Percentiles rank a stretch among this genome's conserved stretches.
These are phyloP conservation scores for Backusella tarrabulga DNA, from an alignment of 192 early-diverging fungal species.

Conservation along the genomic window DNA sequence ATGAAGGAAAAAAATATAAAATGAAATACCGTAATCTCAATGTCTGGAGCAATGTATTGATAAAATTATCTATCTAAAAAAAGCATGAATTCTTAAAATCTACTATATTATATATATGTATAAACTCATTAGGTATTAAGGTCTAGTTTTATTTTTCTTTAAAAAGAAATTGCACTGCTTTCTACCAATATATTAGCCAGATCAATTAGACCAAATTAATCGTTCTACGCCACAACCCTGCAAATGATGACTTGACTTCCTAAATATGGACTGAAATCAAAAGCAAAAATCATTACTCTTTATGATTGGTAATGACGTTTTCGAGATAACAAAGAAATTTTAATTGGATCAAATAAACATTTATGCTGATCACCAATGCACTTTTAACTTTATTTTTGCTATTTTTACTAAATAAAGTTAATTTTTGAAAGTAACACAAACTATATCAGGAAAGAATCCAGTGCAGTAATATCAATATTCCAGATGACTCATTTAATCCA, in stretches of 20 bases:
- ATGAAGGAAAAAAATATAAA: no score
- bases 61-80: no score
- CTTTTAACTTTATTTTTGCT: not conserved
- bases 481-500: no score
- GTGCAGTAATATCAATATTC: no score
- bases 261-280: not conserved
- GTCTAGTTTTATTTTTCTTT: no score
- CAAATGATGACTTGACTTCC: not conserved
- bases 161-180: no score
- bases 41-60: no score
- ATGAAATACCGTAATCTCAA: no score
- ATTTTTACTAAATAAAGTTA: not conserved
- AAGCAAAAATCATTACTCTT: not conserved
- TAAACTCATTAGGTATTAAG: no score
- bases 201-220: no score
- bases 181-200: not conserved
- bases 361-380: not conserved
- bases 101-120: no score
- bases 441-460: not conserved
- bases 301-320: not conserved
- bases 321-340: not conserved
- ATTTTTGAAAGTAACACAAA: not conserved
- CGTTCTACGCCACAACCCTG: not conserved
- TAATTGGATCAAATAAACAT: not conserved
- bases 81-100: no score